Conservation (phyloP, 495 filamentous ascomycete species). For the Neurospora intermedia region DNA sequence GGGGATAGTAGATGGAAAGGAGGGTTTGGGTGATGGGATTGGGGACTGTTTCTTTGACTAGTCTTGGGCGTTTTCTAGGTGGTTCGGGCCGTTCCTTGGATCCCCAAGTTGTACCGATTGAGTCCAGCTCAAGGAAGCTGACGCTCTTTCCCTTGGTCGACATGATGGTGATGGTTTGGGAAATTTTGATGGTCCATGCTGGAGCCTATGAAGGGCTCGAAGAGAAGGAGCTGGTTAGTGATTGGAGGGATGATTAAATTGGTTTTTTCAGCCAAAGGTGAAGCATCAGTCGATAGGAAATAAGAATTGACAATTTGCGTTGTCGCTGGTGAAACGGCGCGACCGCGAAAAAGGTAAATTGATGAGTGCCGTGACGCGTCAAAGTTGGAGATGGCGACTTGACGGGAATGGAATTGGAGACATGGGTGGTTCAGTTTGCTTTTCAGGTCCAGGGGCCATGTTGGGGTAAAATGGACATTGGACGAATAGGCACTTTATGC, state of each 20-base stretch:
- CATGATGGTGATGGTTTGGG: neutral
- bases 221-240: neutral
- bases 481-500: neutral
- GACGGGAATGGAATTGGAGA: neutral
- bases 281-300: neutral
- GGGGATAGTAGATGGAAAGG: conserved; percentile 62
- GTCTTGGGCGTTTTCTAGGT: neutral
- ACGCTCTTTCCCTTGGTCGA: neutral
- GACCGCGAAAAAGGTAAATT: neutral
- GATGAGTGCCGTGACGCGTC: neutral
- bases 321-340: neutral
- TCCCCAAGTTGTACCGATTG: neutral
- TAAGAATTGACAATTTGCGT: neutral
- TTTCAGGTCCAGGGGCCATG: neutral
- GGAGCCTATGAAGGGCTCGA: neutral
- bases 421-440: neutral
- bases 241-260: neutral
- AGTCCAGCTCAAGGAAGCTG: neutral
- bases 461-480: neutral
- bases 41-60: neutral
- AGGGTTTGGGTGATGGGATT: conserved; percentile 47
- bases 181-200: neutral
- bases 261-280: too few species aligned
- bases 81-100: neutral
- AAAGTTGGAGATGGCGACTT: neutral